Base-by-base conservation (phyloP, 2,329 filamentous ascomycete genomes). In the Epichloe amarillans region DNA sequence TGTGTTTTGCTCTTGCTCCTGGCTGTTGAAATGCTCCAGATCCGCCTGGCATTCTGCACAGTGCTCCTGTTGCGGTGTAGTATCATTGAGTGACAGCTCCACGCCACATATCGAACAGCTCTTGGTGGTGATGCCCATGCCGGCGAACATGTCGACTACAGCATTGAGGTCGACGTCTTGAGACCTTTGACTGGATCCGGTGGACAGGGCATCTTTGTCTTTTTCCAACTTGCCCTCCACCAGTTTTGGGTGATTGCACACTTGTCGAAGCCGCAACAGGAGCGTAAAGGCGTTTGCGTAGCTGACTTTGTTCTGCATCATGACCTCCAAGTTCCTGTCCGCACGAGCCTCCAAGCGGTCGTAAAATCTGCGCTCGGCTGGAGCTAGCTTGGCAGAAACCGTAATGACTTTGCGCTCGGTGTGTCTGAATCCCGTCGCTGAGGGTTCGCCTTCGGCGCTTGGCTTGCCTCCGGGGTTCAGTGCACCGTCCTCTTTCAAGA, bases 241-340 rank as follows among this genome's bases (percentile, higher is more conserved):
- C 44, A 98, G 74, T 57, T 88, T 84, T 0, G 90, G 89, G 64
- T 98, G 93, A 62, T 98, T 95, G 66, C 93, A 98, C 19, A 89
- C 87, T 66, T 98, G 93, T 53, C 93, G 79, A 53, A 98, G 73
- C 39, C 93, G 83, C 51, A 98, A 72, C n/a, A 98, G 78, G 54
- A 98, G 72, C 12, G 95, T 90, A 62, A 98, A 80, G 17, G 93
- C 93, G 60, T 89, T 94, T 52, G 94, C 91, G 63, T 97, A 97
- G 69, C 89, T 94, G 49, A 90, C 72, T 61, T 87, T 81, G 6
- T 80, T 83, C 47, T 79, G 80, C 82, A 95, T 90, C 85, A 97
- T 94, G 64, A 83, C 80, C 60, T 94, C 82, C 47, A 98, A 77
- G 59, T 87, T 89, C 62, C 83, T 82, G 64, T 97, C 88, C 11